phyloP scores from a whole-genome alignment of 306 rosid species.

The Cicer yamashitae region DNA sequence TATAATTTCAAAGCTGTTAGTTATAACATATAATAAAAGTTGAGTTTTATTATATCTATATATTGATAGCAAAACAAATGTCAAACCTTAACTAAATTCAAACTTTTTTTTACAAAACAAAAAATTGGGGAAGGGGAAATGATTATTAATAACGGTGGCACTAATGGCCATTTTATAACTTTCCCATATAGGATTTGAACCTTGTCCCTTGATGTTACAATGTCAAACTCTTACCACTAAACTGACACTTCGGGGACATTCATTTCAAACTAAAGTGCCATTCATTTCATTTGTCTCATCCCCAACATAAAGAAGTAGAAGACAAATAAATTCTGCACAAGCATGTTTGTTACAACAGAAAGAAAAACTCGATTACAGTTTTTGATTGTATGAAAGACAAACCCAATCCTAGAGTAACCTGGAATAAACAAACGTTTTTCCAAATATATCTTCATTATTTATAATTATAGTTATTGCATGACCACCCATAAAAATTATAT shows the following conservation, averaged over 20 bases:
- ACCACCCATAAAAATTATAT: slow-evolving; percentile 11
- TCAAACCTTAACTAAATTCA: slow-evolving; percentile 19
- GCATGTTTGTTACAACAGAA: not conserved
- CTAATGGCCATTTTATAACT: no score
- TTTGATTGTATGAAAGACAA: slow-evolving; percentile 7
- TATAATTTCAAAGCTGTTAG: slow-evolving; percentile 12
- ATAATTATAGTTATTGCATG: slow-evolving; percentile 2
- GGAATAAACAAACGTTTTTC: not conserved
- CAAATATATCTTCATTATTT: slow-evolving; percentile 15
- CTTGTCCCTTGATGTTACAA: no score
- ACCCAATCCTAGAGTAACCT: not conserved
- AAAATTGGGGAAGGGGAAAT: no score
- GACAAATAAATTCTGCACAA: slow-evolving; percentile 10
- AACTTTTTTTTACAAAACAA: no score
- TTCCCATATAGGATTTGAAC: no score
- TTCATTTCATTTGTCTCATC: slow-evolving; percentile 30
- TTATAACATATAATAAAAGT: not conserved
- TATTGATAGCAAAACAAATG: not conserved
- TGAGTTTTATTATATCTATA: not conserved
- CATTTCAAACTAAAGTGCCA: not conserved
- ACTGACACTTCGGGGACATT: no score
- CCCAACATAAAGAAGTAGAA: slow-evolving; percentile 18
- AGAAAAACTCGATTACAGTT: not conserved
- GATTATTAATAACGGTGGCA: no score
- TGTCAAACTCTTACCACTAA: no score